Conservation (phyloP, 208 protist genomes). For the Trypanosomatidae sp. region DNA sequence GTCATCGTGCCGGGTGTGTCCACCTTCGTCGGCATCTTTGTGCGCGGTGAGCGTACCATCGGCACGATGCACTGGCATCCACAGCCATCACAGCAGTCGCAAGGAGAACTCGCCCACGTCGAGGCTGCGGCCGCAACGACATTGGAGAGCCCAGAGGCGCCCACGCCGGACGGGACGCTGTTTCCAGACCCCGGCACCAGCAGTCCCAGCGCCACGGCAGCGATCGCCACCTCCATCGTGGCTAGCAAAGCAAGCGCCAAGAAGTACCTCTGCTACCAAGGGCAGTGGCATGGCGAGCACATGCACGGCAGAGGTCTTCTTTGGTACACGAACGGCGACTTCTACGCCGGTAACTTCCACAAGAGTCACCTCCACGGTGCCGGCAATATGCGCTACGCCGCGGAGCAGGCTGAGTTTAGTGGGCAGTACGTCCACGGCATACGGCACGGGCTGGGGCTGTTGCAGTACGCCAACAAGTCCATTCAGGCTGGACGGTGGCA, state of each 20-base stretch:
- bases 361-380: constrained; percentile 62
- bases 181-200: background rate
- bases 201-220: background rate
- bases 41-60: constrained; percentile 61
- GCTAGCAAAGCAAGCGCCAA: background rate
- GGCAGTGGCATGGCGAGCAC: constrained; percentile 81
- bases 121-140: background rate
- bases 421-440: constrained; percentile 62
- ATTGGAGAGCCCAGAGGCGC: background rate
- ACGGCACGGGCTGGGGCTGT: constrained; percentile 68
- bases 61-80: constrained; percentile 81
- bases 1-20: constrained; percentile 67
- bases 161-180: background rate
- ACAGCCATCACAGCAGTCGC: background rate
- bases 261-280: constrained; percentile 74
- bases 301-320: constrained; percentile 81
- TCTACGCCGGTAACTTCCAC: constrained; percentile 73
- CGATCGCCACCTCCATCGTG: background rate
- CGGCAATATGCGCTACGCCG: constrained; percentile 78
- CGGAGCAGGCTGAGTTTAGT: constrained; percentile 69
- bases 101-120: background rate
- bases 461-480: constrained; percentile 50
- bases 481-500: constrained; percentile 69
- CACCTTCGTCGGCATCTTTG: constrained; percentile 78
- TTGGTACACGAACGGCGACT: constrained; percentile 84